Conservation (phyloP, 192 early-diverging fungal genomes). For the Obelidium mucronatum region DNA sequence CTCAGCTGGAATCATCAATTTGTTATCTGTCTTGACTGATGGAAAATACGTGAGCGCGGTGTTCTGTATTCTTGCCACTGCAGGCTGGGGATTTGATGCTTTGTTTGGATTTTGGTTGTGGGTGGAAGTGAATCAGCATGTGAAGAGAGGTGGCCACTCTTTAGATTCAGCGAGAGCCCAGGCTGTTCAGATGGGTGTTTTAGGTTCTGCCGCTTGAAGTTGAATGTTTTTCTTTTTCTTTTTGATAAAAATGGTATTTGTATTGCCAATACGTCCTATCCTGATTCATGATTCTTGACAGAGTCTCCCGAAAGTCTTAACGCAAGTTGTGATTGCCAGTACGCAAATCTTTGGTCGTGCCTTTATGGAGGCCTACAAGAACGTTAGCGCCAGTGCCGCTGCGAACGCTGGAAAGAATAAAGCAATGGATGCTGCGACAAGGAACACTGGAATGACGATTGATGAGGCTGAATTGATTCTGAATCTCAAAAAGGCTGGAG, state of each 20-base stretch:
- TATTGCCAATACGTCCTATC: not conserved
- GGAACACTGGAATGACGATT: constrained; percentile 82
- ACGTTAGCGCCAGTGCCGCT: constrained; percentile 77
- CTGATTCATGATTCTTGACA: not conserved
- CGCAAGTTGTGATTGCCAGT: constrained; percentile 61
- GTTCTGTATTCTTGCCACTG: constrained; percentile 53
- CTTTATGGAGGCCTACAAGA: constrained; percentile 91
- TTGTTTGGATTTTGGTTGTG: constrained; percentile 51
- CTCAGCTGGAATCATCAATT: constrained; percentile 81
- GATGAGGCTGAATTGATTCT: constrained; percentile 93
- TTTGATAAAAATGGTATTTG: too few species aligned
- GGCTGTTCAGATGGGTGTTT: constrained; percentile 45
- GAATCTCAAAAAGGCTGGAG: constrained; percentile 75
- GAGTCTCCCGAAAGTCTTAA: constrained; percentile 38
- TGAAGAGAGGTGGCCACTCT: constrained; percentile 47
- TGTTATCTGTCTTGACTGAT: constrained; percentile 68
- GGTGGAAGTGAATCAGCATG: constrained; percentile 47
- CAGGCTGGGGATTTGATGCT: constrained; percentile 71
- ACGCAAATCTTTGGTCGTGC: constrained; percentile 87
- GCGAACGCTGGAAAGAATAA: constrained; percentile 52
- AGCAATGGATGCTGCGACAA: constrained; percentile 71
- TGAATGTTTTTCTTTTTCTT: not conserved
- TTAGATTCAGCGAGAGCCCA: constrained; percentile 48
- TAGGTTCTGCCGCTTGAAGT: constrained; percentile 31
- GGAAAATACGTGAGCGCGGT: constrained; percentile 41